phyloP scores from a whole-genome alignment of 2,329 filamentous ascomycete species.

The Aspergillus nomiae region DNA sequence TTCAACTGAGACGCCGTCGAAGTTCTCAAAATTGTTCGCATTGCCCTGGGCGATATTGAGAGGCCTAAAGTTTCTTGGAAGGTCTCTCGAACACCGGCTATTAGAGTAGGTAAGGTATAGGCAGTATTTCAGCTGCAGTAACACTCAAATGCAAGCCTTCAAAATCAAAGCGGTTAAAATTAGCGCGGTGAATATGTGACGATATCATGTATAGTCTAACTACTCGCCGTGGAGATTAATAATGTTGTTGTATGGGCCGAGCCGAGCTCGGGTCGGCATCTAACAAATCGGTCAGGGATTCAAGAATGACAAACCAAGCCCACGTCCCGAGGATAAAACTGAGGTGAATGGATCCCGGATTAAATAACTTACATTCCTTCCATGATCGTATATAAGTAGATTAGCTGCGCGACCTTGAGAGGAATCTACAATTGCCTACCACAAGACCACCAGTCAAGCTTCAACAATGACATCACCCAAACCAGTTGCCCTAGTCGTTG shows the following conservation, averaged over 20 bases:
- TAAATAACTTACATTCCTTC: not conserved
- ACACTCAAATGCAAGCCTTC: not conserved
- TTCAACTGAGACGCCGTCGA: not conserved
- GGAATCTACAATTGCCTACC: not conserved
- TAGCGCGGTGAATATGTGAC: not conserved
- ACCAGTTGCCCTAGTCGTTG: conserved; percentile 69
- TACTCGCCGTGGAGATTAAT: not conserved
- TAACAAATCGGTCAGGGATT: not conserved
- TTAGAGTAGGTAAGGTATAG: no score
- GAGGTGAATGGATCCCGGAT: not conserved
- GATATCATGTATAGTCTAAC: not conserved
- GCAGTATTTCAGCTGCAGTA: not conserved
- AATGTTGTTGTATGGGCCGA: conserved; percentile 12
- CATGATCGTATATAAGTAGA: not conserved
- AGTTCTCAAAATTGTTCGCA: not conserved
- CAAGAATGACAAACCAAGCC: conserved; percentile 4
- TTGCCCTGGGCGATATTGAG: not conserved
- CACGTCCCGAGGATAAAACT: conserved; percentile 14
- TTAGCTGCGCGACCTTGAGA: not conserved
- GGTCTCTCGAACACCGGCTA: not conserved
- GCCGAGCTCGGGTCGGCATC: conserved; percentile 14
- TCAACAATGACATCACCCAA: conserved; percentile 22
- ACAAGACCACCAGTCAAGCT: not conserved
- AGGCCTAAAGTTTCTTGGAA: not conserved
- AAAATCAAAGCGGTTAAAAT: not conserved